A percentile compares a stretch with the other conserved stretches of the same genome.
Conservation (phyloP, 148 eudicot species). For the Fagopyrum homotropicum region DNA sequence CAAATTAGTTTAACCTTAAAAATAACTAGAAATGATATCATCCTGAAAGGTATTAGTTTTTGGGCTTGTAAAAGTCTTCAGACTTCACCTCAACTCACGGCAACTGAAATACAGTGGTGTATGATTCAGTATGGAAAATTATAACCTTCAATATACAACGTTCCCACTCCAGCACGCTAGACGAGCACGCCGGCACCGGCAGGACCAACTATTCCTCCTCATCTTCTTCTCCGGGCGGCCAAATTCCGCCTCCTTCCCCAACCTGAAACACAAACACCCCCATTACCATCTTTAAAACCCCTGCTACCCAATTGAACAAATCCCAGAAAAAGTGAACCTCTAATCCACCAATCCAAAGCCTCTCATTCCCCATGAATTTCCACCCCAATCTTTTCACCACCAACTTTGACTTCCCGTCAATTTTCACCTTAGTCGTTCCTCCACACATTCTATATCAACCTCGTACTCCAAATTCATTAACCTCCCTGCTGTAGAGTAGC, state of each 20-base stretch:
- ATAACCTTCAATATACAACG: no score
- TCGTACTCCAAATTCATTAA: conserved; percentile 32
- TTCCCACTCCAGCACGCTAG: conserved; percentile 52
- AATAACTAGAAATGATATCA: neutral
- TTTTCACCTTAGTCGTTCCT: conserved; percentile 39
- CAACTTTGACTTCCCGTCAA: conserved; percentile 34
- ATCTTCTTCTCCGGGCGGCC: conserved; percentile 57
- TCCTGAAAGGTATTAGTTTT: neutral
- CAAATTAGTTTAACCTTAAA: neutral
- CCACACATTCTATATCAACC: conserved; percentile 46
- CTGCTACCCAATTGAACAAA: conserved; percentile 46
- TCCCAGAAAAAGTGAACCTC: conserved; percentile 57
- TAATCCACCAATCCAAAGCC: conserved; percentile 30
- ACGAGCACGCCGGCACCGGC: conserved; percentile 44
- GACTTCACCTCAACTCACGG: neutral
- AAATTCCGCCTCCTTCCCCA: conserved; percentile 41
- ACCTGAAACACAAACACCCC: conserved; percentile 54
- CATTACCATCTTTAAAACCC: conserved; percentile 21
- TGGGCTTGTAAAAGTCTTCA: neutral
- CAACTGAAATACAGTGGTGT: neutral
- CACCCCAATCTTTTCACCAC: conserved; percentile 48
- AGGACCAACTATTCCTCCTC: conserved; percentile 41
- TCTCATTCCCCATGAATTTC: conserved; percentile 61
- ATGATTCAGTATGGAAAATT: no score
- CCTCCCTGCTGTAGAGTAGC: conserved; percentile 27